Evolutionary conservation across 306 rosid genomes (phyloP), one percentile per base, ranked within the genome.

Genomic region (Calophaca sinica): DNA sequence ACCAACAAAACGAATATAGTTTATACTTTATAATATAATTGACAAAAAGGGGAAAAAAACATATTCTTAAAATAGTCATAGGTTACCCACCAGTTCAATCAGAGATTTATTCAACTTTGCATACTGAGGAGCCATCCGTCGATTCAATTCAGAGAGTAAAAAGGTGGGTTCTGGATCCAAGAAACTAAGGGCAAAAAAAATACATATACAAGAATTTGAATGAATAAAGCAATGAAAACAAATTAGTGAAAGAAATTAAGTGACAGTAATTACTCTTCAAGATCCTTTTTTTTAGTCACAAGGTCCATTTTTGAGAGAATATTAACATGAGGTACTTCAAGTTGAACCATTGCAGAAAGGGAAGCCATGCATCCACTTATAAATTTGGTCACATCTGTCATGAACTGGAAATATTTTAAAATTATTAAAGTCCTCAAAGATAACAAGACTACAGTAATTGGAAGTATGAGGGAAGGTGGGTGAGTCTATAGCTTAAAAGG

Each of bases 251-350:
- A 62, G 32, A 41, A 54, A 66, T 48, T 50, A 15, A 32, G 52
- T 11, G 68, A 62, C 7, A 50, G 69, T 60, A 62, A 73, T 42
- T 82, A 94, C 98, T 84, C 91, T 60, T 94, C 96, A 70, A 91
- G 54, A 81, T 88, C 90, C 85, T 84, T 91, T 77, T 87, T 89
- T 80, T 86, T 88, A 5, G 88, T 70, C 81, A 88, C 97, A 57
- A 90, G 97, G 84, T 94, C 97, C 97, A 94, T 88, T 79, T 94
- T 91, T 69, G 98, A 88, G 79, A 91, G 98, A 77, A 94, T 90
- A 85, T 91, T 94, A 64, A 91, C 89, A 84, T 94, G 98, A 14
- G 96, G 96, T 15, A 94, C 46, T 84, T 94, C 97, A 81, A 90
- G 96, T 70, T 91, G 97, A 72, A 94, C 74, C 93, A 89, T 88